Base-by-base conservation (phyloP, 148 eudicot genomes). In the Fagopyrum homotropicum region DNA sequence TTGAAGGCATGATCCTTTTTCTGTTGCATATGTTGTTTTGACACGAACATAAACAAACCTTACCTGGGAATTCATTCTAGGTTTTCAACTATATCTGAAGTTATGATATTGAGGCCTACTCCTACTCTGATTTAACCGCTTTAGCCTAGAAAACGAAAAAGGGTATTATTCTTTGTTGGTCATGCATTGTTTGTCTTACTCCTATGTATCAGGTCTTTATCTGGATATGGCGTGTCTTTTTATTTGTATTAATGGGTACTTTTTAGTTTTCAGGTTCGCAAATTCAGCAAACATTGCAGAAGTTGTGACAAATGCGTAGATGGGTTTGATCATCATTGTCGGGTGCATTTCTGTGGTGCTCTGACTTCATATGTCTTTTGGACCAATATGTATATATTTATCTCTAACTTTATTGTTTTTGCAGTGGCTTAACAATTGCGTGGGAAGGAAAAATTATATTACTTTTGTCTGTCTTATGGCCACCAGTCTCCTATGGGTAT, bases 401-500 rank as follows among this genome's bases (percentile, higher is more conserved):
- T 72, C 73, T 45, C 30, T 46, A 45, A 15, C 40, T 45, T 47
- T 9, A 4, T 8, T 72, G 7, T 19, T 46, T 45, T 72, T 22
- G 73, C 88, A 96, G 99, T 96, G 99, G 99, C 94, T 96, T 45
- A 96, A 96, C 87, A 96, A 96, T 76, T 96, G 99, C 73, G 98
- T 96, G 51, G 99, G 99, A 40, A 85, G 91, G 71, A 92, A 89
- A 78, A 96, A 96, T 75, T 96, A 92, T 77, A 44, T 77, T 51
- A 96, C 97, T 44, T 96, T 96, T 78, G 87, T 96, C 80, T 86
- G 84, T 77, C 94, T 96, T 73, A 96, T 96, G 98, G 98, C 89
- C 75, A 64, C 75, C 73, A 88, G 98, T 82, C 87, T 96, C 64
- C 46, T 89, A 51, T 92, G 99, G 99, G 98, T 96, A 96, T 77